Conservation (phyloP, 1,284 basidiomycete genomes). For the Heterobasidion parviporum region DNA sequence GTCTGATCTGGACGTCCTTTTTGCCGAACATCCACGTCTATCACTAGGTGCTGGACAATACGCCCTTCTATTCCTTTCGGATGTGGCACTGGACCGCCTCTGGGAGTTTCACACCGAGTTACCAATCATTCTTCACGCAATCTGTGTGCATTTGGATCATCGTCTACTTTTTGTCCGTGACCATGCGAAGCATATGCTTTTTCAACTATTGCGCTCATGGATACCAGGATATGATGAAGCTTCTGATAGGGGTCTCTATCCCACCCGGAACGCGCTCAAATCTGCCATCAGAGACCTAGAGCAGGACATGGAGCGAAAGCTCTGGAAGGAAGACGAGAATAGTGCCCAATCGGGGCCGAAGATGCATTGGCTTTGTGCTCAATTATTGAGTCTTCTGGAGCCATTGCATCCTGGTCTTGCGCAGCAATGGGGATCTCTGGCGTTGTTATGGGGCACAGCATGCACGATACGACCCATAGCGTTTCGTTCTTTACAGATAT, state of each 20-base stretch:
- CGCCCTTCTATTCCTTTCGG: constrained; percentile 80
- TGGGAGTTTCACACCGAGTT: constrained; percentile 71
- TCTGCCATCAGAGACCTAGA: constrained; percentile 49
- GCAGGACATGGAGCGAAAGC: constrained; percentile 44
- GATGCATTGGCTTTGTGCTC: constrained; percentile 63
- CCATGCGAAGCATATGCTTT: constrained; percentile 67
- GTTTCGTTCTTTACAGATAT: constrained; percentile 87
- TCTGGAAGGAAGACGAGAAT: constrained; percentile 72
- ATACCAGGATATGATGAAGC: constrained; percentile 64
- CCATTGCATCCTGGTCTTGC: constrained; percentile 63
- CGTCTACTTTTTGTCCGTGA: constrained; percentile 61
- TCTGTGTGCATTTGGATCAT: constrained; percentile 83
- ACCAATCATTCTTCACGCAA: constrained; percentile 71
- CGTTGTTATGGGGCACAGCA: constrained; percentile 80
- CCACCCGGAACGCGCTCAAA: constrained; percentile 40
- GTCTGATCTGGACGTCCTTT: constrained; percentile 68
- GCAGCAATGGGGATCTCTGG: constrained; percentile 76
- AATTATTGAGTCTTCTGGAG: constrained; percentile 62
- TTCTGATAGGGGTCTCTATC: constrained; percentile 41
- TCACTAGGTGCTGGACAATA: constrained; percentile 78
- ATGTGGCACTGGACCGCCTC: constrained; percentile 72
- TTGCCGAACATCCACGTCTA: constrained; percentile 61
- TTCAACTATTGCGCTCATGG: constrained; percentile 77
- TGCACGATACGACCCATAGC: constrained; percentile 84
- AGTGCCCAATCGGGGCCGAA: constrained; percentile 46